phyloP scores from a whole-genome alignment of 2,329 filamentous ascomycete species.

The Periconia sp. region DNA sequence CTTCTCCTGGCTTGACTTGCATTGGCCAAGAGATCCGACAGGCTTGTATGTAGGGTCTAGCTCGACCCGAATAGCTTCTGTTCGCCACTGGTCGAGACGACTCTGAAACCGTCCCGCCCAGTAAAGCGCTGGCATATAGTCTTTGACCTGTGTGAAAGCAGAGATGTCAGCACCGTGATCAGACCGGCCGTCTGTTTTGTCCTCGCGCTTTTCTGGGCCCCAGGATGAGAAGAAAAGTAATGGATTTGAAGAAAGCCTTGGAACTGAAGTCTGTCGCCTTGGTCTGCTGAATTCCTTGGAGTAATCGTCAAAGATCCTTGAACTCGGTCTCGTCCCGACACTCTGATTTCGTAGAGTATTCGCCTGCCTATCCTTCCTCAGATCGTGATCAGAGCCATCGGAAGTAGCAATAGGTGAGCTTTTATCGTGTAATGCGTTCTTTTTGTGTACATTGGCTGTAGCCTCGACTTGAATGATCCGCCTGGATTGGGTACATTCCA shows the following conservation, averaged over 20 bases:
- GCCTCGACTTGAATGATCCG: too few relatives aligned
- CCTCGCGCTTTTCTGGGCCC: background rate
- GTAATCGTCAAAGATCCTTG: too few relatives aligned
- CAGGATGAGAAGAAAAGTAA: background rate
- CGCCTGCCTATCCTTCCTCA: too few relatives aligned
- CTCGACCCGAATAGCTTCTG: slow-evolving; percentile 32
- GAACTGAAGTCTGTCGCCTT: background rate
- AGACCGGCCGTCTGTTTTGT: too few relatives aligned
- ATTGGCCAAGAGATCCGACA: slow-evolving; percentile 26
- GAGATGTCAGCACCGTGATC: slow-evolving; percentile 26
- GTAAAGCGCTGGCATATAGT: slow-evolving; percentile 40
- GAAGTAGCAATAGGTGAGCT: background rate
- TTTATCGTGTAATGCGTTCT: background rate
- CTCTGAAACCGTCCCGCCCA: slow-evolving; percentile 45
- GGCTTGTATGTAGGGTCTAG: slow-evolving; percentile 18
- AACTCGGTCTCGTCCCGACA: too few relatives aligned
- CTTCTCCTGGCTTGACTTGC: slow-evolving; percentile 31
- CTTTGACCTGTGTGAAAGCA: slow-evolving; percentile 31
- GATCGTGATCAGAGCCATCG: background rate
- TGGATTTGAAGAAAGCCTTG: too few relatives aligned
- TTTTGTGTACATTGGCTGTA: background rate
- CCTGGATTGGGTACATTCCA: too few relatives aligned
- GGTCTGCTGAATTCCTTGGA: background rate
- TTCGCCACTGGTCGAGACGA: slow-evolving; percentile 42
- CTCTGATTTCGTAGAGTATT: too few relatives aligned